Percentiles rank a stretch among this genome's conserved stretches.
phyloP scores from a whole-genome alignment of 768 basidiomycete species.

The Terana coerulea region DNA sequence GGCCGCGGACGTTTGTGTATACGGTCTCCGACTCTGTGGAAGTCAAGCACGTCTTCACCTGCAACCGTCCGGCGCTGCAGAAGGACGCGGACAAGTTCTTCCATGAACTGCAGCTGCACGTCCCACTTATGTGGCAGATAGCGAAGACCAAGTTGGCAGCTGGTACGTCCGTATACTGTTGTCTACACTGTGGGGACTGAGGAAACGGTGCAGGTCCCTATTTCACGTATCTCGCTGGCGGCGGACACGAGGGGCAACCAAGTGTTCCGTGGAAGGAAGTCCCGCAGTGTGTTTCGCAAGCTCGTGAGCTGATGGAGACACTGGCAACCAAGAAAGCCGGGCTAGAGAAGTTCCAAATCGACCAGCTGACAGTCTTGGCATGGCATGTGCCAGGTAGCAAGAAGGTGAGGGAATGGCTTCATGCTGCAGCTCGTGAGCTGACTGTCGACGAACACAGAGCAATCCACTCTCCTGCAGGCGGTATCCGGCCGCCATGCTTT shows the following conservation, averaged over 20 bases:
- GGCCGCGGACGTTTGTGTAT: conserved; percentile 8
- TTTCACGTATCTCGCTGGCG: conserved; percentile 12
- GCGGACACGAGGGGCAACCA: neutral
- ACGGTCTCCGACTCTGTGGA: neutral
- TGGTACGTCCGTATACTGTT: neutral
- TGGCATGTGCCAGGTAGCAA: conserved; percentile 7
- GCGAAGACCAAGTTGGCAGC: conserved; percentile 9
- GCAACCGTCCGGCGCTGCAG: conserved; percentile 10
- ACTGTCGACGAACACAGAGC: neutral
- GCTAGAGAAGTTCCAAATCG: neutral
- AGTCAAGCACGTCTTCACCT: conserved; percentile 15
- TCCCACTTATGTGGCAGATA: conserved; percentile 10
- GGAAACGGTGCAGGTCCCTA: conserved; percentile 9
- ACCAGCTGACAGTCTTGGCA: conserved; percentile 7
- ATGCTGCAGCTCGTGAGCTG: neutral
- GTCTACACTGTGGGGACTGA: neutral
- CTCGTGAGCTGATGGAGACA: conserved; percentile 6
- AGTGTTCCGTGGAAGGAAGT: conserved; percentile 1
- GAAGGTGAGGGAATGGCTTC: conserved; percentile 4
- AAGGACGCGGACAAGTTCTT: conserved; percentile 5
- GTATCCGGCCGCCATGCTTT: conserved; percentile 3
- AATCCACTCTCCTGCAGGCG: neutral
- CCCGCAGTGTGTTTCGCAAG: conserved; percentile 4
- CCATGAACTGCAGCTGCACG: conserved; percentile 8
- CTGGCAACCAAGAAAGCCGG: neutral